A percentile compares a stretch with the other conserved stretches of the same genome.
Conservation (phyloP, 1,284 basidiomycete species). For the Ceratobasidium sp. region DNA sequence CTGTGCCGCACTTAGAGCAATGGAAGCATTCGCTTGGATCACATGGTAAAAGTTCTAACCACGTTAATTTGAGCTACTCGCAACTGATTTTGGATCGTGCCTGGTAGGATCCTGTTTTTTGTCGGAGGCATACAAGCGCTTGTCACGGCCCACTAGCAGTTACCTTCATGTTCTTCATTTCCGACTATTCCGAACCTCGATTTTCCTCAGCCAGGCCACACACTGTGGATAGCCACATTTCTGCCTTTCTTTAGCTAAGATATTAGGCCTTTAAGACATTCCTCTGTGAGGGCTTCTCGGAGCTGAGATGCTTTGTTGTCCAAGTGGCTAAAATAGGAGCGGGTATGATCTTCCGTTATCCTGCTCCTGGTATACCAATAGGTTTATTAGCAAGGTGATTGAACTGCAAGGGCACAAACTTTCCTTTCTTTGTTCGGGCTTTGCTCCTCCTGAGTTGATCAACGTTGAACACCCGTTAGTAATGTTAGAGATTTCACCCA, state of each 20-base stretch:
- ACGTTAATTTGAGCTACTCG: no score
- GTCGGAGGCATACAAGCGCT: no score
- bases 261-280: conserved; percentile 95
- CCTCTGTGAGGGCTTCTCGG: conserved; percentile 88
- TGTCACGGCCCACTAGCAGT: no score
- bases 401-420: conserved; percentile 62
- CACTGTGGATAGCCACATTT: conserved; percentile 98
- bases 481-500: neutral
- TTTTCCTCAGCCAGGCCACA: conserved; percentile 53
- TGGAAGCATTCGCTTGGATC: no score
- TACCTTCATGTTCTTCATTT: no score
- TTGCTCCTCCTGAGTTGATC: conserved; percentile 93
- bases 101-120: no score
- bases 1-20: no score
- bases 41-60: no score
- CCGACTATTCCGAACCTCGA: no score
- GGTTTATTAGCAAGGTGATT: neutral
- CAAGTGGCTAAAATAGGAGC: conserved; percentile 90
- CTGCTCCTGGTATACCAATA: conserved; percentile 69
- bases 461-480: conserved; percentile 91
- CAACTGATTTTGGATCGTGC: no score
- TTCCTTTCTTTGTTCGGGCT: conserved; percentile 76
- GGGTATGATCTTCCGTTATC: conserved; percentile 89
- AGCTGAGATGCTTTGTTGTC: conserved; percentile 84
- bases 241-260: conserved; percentile 95